Evolutionary conservation across 108 stramenopile genomes (phyloP), one percentile per base, ranked within the genome.

Genomic region (Chaetoceros muelleri): DNA sequence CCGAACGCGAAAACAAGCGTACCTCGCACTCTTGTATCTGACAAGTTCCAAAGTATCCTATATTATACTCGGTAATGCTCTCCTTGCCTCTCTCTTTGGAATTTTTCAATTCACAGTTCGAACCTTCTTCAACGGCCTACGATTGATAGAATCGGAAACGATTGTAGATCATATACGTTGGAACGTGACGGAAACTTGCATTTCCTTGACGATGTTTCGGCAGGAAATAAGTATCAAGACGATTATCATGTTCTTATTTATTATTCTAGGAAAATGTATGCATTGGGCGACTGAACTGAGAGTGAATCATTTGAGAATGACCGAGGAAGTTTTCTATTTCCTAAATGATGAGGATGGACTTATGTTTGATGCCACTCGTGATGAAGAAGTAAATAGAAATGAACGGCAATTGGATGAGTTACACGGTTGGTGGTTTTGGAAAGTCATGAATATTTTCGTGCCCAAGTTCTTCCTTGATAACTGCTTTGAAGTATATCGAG

Each of bases 121-220:
- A 24, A 30, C 61, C 28, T 80, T 96, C 34, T 72, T 98, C 53
- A 90, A 94, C 17, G 86, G 81, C 24, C 64, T 99, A 46, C 73
- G 97, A 10, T 67, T 79, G 40, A 70, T 69, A 47, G 97, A 99
- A 68, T 80, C 90, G 1, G 96, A 97, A 75, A 82, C 89, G 3
- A 62, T 97, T 46, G 74, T 67, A 50, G 97, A 99, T 53, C 86
- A 86, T 64, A 79, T 92, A 34, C 85, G 96, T 3, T 99, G 95
- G 92, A 84, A 96, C 53, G 72, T 98, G 52, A 95, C 93, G 19
- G 98, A 99, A 79, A 98, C 95, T 3, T 96, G 95, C 67, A 60
- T 99, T 40, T 97, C 98, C 0, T 71, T 99, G 58, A 96, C 98
- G 21, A 94, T 98, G 50, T 99, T 99, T 77, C 85, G 97, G 28